Evolutionary conservation across 202 grass and related monocot genomes (phyloP).

Genomic region (Musa balbisiana): DNA sequence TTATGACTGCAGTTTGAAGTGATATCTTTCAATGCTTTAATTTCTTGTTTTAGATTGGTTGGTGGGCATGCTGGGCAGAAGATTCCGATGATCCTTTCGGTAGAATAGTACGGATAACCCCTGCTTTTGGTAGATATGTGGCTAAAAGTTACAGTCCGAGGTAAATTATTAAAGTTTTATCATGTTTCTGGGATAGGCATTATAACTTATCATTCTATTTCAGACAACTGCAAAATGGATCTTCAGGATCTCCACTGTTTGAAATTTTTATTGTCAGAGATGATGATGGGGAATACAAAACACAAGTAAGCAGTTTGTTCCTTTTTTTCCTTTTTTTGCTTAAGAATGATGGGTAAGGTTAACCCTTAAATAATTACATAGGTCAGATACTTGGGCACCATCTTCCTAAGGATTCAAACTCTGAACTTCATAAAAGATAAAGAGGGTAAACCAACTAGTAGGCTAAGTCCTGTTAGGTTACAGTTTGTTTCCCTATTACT

Average conservation of each 20-base stretch:
- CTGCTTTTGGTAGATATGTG: constrained; percentile 72
- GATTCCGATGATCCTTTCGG: constrained; percentile 61
- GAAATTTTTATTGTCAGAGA: constrained; percentile 84
- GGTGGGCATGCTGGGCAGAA: constrained; percentile 88
- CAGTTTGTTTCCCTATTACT: no score
- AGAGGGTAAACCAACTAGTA: no score
- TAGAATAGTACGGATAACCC: constrained; percentile 68
- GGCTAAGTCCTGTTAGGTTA: no score
- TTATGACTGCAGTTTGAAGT: background rate
- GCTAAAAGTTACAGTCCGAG: constrained; percentile 87
- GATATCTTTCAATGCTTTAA: constrained; percentile 16
- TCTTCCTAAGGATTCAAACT: no score
- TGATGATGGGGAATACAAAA: constrained; percentile 47
- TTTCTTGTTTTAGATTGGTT: constrained; percentile 63
- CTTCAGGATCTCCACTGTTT: constrained; percentile 71
- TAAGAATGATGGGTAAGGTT: no score
- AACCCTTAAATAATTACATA: no score
- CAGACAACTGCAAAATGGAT: constrained; percentile 74
- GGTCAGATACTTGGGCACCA: no score
- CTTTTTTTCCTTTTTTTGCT: no score
- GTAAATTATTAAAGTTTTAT: constrained; percentile 15
- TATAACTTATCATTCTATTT: background rate
- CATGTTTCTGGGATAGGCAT: background rate
- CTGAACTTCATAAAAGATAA: no score
- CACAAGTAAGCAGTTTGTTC: constrained; percentile 48